These are phyloP conservation scores for Corymbia maculata DNA, from an alignment of 345 rosid species.

Conservation along the genomic window DNA sequence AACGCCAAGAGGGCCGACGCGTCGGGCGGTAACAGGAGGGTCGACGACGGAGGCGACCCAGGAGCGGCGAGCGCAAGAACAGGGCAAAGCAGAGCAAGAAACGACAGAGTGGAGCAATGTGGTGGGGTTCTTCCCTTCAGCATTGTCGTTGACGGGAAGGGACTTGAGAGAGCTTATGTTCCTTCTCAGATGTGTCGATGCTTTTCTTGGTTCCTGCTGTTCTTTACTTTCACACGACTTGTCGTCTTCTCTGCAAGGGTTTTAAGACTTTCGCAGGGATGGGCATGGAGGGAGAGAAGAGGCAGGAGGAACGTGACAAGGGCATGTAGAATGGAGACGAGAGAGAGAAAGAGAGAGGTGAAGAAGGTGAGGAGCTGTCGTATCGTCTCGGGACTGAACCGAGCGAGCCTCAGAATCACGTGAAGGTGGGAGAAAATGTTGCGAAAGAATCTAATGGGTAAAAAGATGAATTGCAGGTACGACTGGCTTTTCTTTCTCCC, in stretches of 20 bases:
- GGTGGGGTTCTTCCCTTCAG: constrained; percentile 4
- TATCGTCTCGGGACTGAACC: not conserved
- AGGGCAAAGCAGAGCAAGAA: not conserved
- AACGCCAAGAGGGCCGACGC: constrained; percentile 58
- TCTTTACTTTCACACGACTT: not conserved
- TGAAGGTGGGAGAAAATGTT: constrained; percentile 19
- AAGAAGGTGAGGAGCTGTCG: constrained; percentile 5
- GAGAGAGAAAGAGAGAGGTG: not conserved
- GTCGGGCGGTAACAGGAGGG: constrained; percentile 19
- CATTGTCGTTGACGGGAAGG: constrained; percentile 4
- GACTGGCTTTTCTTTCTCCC: not conserved
- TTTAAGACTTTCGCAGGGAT: not conserved
- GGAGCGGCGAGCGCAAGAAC: not conserved
- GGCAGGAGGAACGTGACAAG: not conserved
- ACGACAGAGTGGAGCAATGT: not conserved
- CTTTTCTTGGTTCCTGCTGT: not conserved
- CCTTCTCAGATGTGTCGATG: not conserved
- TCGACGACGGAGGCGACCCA: not conserved
- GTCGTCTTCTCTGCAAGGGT: not conserved
- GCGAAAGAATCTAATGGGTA: not conserved
- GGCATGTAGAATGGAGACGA: not conserved
- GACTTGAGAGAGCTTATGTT: not conserved
- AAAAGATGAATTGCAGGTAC: not conserved
- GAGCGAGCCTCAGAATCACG: constrained; percentile 51
- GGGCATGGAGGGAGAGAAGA: not conserved